These are phyloP conservation scores for Raphanus raphanistrum DNA, from an alignment of 345 rosid genomes.

Conservation along the genomic window DNA sequence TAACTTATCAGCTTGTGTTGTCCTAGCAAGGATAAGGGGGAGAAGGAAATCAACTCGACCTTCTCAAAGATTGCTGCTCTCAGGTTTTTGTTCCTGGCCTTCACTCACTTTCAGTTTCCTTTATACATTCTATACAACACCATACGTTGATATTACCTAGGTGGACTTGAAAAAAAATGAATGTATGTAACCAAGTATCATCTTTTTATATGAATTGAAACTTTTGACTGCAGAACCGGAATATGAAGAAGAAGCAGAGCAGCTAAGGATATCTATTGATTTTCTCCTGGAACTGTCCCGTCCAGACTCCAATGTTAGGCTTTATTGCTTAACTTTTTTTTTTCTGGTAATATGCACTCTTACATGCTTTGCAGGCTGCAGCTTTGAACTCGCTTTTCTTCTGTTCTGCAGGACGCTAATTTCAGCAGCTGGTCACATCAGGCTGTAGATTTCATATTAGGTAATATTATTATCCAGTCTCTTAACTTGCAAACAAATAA, in stretches of 20 bases:
- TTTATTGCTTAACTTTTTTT: constrained; percentile 16
- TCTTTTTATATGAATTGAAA: constrained; percentile 23
- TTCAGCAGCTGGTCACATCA: constrained; percentile 91
- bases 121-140: neutral
- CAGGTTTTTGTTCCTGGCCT: constrained; percentile 41
- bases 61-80: constrained; percentile 37
- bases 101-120: neutral
- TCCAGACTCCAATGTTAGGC: constrained; percentile 48
- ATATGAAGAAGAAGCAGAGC: constrained; percentile 61
- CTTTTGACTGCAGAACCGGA: constrained; percentile 48
- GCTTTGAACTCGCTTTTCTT: constrained; percentile 4
- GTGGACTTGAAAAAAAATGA: neutral
- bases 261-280: constrained; percentile 70
- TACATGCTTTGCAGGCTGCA: constrained; percentile 8
- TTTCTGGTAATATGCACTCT: constrained; percentile 12
- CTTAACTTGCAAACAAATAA: neutral
- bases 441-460: constrained; percentile 85
- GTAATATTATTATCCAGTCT: constrained; percentile 37
- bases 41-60: constrained; percentile 45
- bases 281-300: constrained; percentile 78
- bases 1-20: constrained; percentile 29
- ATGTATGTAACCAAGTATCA: neutral
- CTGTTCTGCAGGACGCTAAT: constrained; percentile 52
- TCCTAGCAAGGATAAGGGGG: constrained; percentile 54
- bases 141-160: neutral